These are phyloP conservation scores for Halenospora varia DNA, from an alignment of 495 filamentous ascomycete genomes.

Conservation along the genomic window DNA sequence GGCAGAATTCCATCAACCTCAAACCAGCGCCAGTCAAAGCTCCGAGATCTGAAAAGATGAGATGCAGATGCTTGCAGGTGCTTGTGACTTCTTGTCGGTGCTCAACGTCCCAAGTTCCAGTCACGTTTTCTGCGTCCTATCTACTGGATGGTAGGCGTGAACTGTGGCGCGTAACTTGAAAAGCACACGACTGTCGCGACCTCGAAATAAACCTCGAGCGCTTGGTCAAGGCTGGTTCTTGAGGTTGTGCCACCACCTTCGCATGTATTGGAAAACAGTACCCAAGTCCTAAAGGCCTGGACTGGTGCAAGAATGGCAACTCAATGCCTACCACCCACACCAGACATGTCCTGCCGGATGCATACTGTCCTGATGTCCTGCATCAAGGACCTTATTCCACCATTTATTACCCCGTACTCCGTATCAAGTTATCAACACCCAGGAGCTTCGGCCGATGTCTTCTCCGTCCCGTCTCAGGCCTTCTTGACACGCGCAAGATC, in stretches of 20 bases:
- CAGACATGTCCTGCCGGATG: no score
- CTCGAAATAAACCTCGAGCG: constrained; percentile 1
- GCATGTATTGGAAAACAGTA: background rate
- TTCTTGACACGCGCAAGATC: background rate
- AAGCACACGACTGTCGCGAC: constrained; percentile 8
- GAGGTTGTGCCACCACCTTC: background rate
- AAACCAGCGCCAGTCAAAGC: constrained; percentile 24
- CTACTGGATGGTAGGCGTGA: constrained; percentile 11
- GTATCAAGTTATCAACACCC: background rate
- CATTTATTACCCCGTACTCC: background rate
- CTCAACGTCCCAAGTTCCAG: constrained; percentile 13
- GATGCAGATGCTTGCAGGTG: constrained; percentile 22
- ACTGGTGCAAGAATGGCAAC: background rate
- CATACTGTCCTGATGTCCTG: no score
- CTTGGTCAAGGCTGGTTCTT: background rate
- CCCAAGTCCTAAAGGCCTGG: background rate
- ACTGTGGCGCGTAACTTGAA: constrained; percentile 15
- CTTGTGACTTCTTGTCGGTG: no score
- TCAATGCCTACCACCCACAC: background rate
- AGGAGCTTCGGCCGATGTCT: background rate
- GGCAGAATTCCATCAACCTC: constrained; percentile 9
- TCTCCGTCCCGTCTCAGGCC: background rate
- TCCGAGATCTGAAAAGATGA: constrained; percentile 15
- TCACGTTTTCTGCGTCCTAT: background rate
- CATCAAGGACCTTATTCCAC: background rate